Evolutionary conservation across 2,329 filamentous ascomycete species (phyloP).

Genomic region (Exophiala viscosa): DNA sequence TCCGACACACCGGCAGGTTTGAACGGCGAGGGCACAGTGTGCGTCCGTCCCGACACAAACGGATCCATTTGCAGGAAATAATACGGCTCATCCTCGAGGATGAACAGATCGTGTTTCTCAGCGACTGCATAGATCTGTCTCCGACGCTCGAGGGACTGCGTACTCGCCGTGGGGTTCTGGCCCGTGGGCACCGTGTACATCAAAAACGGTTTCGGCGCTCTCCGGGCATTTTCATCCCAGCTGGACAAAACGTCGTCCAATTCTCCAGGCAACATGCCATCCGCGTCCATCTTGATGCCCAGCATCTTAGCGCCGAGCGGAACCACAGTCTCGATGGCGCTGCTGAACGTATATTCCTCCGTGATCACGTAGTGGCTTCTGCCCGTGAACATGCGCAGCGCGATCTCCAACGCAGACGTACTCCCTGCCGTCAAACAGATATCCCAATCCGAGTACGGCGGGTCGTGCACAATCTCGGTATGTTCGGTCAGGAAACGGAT

Average conservation of each 20-base stretch:
- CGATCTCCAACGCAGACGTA: constrained; percentile 80
- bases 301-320: constrained; percentile 61
- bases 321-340: constrained; percentile 63
- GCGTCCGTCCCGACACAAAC: constrained; percentile 51
- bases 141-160: constrained; percentile 65
- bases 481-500: constrained; percentile 91
- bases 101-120: constrained; percentile 78
- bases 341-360: constrained; percentile 88
- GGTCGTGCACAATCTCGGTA: constrained; percentile 82
- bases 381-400: constrained; percentile 74
- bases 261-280: constrained; percentile 60
- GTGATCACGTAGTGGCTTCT: constrained; percentile 75
- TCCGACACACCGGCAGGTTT: constrained; percentile 57
- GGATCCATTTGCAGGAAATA: constrained; percentile 85
- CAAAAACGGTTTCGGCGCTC: constrained; percentile 62
- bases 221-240: constrained; percentile 59
- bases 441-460: constrained; percentile 87
- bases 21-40: constrained; percentile 45
- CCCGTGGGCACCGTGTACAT: constrained; percentile 74
- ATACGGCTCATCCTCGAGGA: constrained; percentile 91
- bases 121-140: constrained; percentile 71
- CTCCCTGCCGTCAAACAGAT: constrained; percentile 79
- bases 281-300: constrained; percentile 61
- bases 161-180: constrained; percentile 87
- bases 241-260: constrained; percentile 62